Base-by-base conservation (phyloP, 208 protist genomes). In the Trypanosoma boissoni region DNA sequence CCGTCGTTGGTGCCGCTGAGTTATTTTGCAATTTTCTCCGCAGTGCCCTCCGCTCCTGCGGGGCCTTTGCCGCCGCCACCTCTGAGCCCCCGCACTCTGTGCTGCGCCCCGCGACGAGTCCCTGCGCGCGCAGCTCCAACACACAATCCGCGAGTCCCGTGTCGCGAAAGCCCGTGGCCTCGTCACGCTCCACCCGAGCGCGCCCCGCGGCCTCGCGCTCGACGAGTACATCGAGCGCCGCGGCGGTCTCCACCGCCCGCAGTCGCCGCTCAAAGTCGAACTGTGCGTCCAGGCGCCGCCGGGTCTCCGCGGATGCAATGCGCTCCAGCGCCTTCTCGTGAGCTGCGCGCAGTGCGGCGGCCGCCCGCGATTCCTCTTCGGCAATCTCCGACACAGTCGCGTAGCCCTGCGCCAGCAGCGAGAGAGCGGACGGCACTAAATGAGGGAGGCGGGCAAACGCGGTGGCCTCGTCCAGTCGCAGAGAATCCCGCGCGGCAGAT, bases 251-350 rank as follows among this genome's bases (percentile, higher is more conserved):
- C 9, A 67, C 18, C 39, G 31, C 8, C 10, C 8, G 49, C 2
- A 67, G 12, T 20, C 60, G 48, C 7, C 53, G 32, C 37, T 67
- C 60, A 58, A 67, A 67, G 5, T 24, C 8, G 44, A 67, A 67
- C 32, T 58, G 60, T n/a, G 44, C 43, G 0, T 3, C 23, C 21
- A 67, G 26, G 16, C 53, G 60, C 4, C 43, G 50, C 16, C 52
- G 27, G 16, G 32, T 58, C 21, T 52, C 52, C 7, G 56, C 14
- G 5, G 52, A 14, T 8, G 20, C 10, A 32, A 58, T 2, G 2
- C 28, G 2, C 6, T 41, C 16, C 20, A 34, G 31, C 9, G n/a
- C 18, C 1, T 43, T 10, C 20, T 2, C 23, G 51, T 54, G 51
- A 2, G 7, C 5, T 16, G 44, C 6, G n/a, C 48, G 2, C 9